These are phyloP conservation scores for Chenopodium quinoa DNA, from an alignment of 148 eudicot genomes.

Conservation along the genomic window DNA sequence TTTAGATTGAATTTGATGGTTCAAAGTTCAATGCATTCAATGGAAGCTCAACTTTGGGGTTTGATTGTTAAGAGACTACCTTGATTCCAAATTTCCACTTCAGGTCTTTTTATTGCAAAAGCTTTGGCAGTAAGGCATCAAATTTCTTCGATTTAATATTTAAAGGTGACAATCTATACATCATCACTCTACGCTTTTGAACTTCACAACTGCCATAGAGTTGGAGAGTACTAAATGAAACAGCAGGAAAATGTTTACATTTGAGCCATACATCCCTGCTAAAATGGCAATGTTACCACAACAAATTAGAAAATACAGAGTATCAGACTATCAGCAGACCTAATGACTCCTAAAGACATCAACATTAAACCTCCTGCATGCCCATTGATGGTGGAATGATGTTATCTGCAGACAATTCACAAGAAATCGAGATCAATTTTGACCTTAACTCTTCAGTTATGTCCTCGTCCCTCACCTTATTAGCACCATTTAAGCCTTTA, in stretches of 20 bases:
- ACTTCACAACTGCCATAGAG: background rate
- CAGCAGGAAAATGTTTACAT: background rate
- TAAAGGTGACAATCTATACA: too few relatives aligned
- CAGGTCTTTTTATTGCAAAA: too few relatives aligned
- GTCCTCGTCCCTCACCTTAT: background rate
- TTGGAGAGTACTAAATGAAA: background rate
- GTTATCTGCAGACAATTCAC: background rate
- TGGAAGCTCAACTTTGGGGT: too few relatives aligned
- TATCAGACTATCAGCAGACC: background rate
- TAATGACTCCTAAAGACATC: background rate
- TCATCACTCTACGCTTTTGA: too few relatives aligned
- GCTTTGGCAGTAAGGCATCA: too few relatives aligned
- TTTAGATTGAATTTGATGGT: too few relatives aligned
- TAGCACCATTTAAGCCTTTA: constrained; percentile 1
- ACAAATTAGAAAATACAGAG: background rate
- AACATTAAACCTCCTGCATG: background rate
- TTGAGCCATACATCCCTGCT: background rate
- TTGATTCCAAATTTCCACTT: too few relatives aligned
- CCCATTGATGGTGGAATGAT: background rate
- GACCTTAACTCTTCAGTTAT: constrained; percentile 8
- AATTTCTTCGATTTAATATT: too few relatives aligned
- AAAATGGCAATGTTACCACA: background rate
- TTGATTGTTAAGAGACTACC: too few relatives aligned
- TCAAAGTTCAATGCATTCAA: too few relatives aligned
- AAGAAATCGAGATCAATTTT: constrained; percentile 14